Conservation (phyloP, 345 rosid genomes). For the Carallia pectinifolia region DNA sequence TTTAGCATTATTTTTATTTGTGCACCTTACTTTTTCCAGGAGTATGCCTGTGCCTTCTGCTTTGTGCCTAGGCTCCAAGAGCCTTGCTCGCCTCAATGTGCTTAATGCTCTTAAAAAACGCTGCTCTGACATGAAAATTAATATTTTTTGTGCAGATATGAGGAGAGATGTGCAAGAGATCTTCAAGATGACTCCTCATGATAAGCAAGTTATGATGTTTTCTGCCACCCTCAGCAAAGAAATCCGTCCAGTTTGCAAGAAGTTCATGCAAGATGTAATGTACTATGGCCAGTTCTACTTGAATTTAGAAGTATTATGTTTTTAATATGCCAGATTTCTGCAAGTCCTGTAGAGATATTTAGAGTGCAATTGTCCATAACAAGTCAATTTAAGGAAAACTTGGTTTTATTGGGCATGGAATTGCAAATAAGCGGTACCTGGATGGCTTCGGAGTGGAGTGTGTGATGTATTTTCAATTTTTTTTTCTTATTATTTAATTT, state of each 20-base stretch:
- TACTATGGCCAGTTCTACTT: conserved; percentile 48
- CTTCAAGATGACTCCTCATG: conserved; percentile 95
- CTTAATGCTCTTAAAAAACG: no score
- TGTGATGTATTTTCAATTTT: not conserved
- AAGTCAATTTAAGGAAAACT: conserved; percentile 9
- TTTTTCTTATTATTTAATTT: not conserved
- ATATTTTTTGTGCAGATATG: conserved; percentile 56
- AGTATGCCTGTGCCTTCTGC: no score
- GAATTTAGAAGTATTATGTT: conserved; percentile 49
- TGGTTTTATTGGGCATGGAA: conserved; percentile 6
- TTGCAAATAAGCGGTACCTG: not conserved
- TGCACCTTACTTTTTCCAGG: no score
- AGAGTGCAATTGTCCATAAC: conserved; percentile 19
- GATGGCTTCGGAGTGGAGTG: not conserved
- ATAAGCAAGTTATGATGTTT: conserved; percentile 99
- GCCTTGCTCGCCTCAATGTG: no score
- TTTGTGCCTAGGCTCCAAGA: no score
- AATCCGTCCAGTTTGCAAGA: conserved; percentile 97
- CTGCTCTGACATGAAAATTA: no score
- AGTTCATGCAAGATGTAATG: conserved; percentile 98
- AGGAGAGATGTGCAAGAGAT: conserved; percentile 96
- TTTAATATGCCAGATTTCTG: conserved; percentile 42
- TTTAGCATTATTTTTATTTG: no score
- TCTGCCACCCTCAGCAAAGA: conserved; percentile 99
- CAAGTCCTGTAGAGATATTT: conserved; percentile 24